Percentiles rank a stretch among this genome's conserved stretches.
These are phyloP conservation scores for Plasmodium vinckei DNA, from an alignment of 169 alveolate genomes.

Conservation along the genomic window DNA sequence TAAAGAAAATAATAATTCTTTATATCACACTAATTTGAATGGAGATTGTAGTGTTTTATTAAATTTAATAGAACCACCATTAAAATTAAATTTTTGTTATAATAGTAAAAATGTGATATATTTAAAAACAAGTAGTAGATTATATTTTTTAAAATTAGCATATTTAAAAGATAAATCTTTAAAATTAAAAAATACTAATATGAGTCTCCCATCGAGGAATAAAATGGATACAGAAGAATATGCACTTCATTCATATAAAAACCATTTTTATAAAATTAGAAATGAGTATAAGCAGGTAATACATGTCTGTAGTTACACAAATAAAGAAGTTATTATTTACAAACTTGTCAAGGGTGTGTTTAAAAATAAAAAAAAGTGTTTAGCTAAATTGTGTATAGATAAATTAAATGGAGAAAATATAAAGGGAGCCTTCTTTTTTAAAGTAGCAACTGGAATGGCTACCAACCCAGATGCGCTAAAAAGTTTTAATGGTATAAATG, in stretches of 20 bases:
- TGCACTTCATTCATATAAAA: constrained; percentile 50
- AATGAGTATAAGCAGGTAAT: constrained; percentile 51
- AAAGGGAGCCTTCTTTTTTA: constrained; percentile 56
- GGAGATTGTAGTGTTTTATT: constrained; percentile 47
- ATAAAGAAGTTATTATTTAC: constrained; percentile 27
- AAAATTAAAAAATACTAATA: constrained; percentile 39
- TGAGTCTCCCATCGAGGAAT: constrained; percentile 49
- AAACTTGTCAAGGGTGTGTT: constrained; percentile 58
- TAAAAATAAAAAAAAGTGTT: constrained; percentile 54
- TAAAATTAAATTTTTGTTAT: constrained; percentile 56
- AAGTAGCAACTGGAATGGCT: not conserved
- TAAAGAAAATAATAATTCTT: constrained; percentile 26
- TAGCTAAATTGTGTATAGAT: constrained; percentile 25
- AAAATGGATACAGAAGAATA: constrained; percentile 15
- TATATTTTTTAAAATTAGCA: constrained; percentile 43
- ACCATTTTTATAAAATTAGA: constrained; percentile 8
- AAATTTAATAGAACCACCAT: constrained; percentile 45
- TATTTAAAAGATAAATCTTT: constrained; percentile 61
- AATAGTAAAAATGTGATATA: constrained; percentile 31
- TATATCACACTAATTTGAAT: constrained; percentile 28
- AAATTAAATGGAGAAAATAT: constrained; percentile 26
- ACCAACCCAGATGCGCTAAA: no score
- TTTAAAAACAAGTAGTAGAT: constrained; percentile 32
- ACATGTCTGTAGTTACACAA: constrained; percentile 61
- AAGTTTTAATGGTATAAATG: not conserved